Evolutionary conservation across 2,329 filamentous ascomycete species (phyloP).

Genomic region (Verticillium isaacii): DNA sequence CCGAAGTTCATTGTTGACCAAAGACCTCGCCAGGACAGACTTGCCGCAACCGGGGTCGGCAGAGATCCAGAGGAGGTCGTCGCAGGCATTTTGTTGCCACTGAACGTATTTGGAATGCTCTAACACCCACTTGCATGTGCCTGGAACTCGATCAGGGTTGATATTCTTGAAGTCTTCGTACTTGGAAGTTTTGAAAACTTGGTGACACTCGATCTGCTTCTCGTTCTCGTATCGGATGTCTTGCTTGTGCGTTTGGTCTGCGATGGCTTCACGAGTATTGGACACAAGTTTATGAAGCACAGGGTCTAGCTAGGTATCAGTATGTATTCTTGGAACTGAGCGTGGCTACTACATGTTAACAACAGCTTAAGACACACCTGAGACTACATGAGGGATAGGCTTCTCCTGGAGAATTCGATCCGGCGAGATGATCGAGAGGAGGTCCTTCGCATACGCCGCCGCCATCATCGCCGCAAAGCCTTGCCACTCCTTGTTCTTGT

Average conservation of each 20-base stretch:
- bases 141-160: conserved; percentile 19
- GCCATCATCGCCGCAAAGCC: conserved; percentile 27
- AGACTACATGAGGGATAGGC: neutral
- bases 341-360: no score
- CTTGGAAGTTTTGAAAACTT: conserved; percentile 17
- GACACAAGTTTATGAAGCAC: neutral
- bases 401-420: neutral
- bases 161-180: conserved; percentile 25
- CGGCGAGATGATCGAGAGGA: neutral
- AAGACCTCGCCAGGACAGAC: conserved; percentile 28
- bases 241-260: neutral
- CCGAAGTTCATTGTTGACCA: conserved; percentile 24
- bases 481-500: conserved; percentile 33
- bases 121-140: conserved; percentile 28
- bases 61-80: conserved; percentile 30
- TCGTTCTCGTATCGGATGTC: conserved; percentile 4
- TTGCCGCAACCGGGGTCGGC: conserved; percentile 35
- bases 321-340: no score
- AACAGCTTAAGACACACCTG: no score
- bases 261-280: neutral
- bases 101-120: conserved; percentile 17
- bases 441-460: conserved; percentile 19
- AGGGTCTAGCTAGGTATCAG: neutral
- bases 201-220: conserved; percentile 14
- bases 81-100: conserved; percentile 16